A percentile compares a stretch with the other conserved stretches of the same genome.
Evolutionary conservation across 768 basidiomycete genomes (phyloP).

Genomic region (Mrakia gelida): DNA sequence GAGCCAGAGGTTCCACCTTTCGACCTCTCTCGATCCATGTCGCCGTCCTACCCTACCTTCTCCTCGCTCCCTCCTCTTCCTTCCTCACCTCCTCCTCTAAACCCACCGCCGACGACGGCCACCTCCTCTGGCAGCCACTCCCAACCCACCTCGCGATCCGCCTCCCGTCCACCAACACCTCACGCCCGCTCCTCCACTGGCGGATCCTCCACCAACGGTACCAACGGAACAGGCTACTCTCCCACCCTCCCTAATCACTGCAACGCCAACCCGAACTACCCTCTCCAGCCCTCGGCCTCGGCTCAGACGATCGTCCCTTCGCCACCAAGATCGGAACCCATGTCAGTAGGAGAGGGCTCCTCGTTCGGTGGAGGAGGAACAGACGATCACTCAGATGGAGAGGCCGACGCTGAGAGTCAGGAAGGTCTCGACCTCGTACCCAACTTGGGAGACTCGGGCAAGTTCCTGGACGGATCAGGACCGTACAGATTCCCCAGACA

Average conservation of each 20-base stretch:
- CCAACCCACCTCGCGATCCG: background rate
- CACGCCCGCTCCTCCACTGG: background rate
- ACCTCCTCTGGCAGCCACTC: background rate
- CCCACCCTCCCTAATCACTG: background rate
- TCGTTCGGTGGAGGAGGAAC: background rate
- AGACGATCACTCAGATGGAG: constrained; percentile 11
- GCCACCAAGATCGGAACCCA: background rate
- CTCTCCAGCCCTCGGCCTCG: constrained; percentile 1
- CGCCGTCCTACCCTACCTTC: constrained; percentile 7
- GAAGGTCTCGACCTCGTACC: background rate
- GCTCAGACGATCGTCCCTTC: background rate
- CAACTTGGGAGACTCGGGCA: constrained; percentile 22
- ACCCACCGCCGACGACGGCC: background rate
- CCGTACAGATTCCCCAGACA: constrained; percentile 34
- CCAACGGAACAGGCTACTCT: background rate
- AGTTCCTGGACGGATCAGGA: constrained; percentile 25
- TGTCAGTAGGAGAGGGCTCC: background rate
- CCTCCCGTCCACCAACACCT: background rate
- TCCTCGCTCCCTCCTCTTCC: constrained; percentile 8
- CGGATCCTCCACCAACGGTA: background rate
- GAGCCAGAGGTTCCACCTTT: constrained; percentile 22
- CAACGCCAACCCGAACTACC: constrained; percentile 1
- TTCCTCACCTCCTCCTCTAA: background rate
- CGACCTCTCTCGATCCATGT: constrained; percentile 17
- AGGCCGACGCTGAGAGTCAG: constrained; percentile 17